phyloP scores from a whole-genome alignment of 345 rosid species.

The Moricandia moricandioides region DNA sequence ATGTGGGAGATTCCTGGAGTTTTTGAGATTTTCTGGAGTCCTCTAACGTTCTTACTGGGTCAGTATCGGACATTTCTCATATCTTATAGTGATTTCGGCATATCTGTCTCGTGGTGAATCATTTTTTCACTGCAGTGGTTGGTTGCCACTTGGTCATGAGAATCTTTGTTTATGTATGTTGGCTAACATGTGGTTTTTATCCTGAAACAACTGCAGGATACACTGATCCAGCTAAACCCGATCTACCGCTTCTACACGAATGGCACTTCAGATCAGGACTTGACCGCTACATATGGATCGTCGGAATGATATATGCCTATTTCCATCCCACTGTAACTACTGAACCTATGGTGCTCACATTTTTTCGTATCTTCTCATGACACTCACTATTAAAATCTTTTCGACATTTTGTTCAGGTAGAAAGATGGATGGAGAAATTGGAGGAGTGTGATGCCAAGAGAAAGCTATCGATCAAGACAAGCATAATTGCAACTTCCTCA shows the following conservation, averaged over 20 bases:
- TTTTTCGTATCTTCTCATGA: slow-evolving; percentile 6
- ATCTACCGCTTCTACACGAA: slow-evolving; percentile 75
- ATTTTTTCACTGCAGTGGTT: background rate
- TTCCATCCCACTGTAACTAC: slow-evolving; percentile 82
- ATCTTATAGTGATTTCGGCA: background rate
- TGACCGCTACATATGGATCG: slow-evolving; percentile 95
- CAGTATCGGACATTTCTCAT: slow-evolving; percentile 27
- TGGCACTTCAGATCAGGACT: slow-evolving; percentile 99
- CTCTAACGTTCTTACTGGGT: slow-evolving; percentile 75
- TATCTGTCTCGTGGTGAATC: background rate
- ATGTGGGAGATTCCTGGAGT: slow-evolving; percentile 97
- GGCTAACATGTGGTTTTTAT: background rate
- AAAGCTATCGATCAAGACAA: slow-evolving; percentile 63
- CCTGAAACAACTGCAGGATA: slow-evolving; percentile 54
- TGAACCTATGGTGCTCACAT: background rate
- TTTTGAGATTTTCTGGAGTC: slow-evolving; percentile 82
- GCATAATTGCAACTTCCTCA: slow-evolving; percentile 51
- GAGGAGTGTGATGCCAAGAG: slow-evolving; percentile 85
- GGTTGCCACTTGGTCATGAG: background rate
- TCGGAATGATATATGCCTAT: slow-evolving; percentile 97
- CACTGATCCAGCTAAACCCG: slow-evolving; percentile 90
- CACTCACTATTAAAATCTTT: slow-evolving; percentile 3
- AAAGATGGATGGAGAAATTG: slow-evolving; percentile 97
- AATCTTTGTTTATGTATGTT: background rate
- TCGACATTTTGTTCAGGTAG: slow-evolving; percentile 55